Evolutionary conservation across 179 eudicot genomes (phyloP).

Genomic region (Beta macrorhiza): DNA sequence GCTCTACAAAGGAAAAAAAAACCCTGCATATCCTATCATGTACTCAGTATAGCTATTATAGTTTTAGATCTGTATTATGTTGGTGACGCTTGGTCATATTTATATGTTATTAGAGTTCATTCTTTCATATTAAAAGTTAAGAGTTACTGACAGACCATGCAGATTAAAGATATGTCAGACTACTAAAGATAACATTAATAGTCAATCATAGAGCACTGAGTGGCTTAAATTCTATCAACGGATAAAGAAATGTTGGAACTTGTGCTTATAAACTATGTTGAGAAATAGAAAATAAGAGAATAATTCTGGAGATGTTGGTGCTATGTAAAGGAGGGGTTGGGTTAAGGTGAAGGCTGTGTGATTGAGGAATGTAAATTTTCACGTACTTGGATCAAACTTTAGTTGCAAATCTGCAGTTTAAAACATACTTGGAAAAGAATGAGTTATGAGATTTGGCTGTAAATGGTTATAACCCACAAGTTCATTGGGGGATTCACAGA

Average conservation of each 20-base stretch:
- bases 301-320: not conserved
- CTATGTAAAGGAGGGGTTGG: not conserved
- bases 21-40: not conserved
- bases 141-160: not conserved
- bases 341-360: not conserved
- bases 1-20: too few species aligned
- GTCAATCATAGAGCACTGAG: not conserved
- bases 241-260: not conserved
- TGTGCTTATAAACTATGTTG: not conserved
- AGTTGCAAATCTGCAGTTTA: not conserved
- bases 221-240: not conserved
- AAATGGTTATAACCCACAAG: not conserved
- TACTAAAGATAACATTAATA: not conserved
- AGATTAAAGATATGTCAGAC: not conserved
- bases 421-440: not conserved
- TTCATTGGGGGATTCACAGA: not conserved
- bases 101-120: not conserved
- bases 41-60: not conserved
- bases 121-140: not conserved
- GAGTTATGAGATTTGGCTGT: not conserved
- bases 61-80: not conserved
- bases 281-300: not conserved
- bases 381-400: not conserved
- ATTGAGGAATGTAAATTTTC: not conserved
- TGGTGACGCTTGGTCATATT: not conserved